Base-by-base conservation (phyloP, 2,329 filamentous ascomycete species). In the Chalara sp. region DNA sequence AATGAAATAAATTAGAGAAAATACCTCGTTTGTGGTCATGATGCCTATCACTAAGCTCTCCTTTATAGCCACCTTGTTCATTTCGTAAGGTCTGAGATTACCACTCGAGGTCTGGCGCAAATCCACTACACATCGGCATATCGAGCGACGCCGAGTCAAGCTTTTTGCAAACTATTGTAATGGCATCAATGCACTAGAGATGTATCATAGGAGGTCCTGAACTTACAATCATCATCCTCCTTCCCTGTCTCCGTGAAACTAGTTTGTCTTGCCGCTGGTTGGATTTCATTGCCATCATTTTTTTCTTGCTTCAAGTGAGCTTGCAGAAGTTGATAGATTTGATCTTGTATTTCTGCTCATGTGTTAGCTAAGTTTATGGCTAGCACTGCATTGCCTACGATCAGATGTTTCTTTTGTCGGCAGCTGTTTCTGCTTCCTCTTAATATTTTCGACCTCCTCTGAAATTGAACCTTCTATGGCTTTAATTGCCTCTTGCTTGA, bases 171-270 rank as follows among this genome's bases (percentile, higher is more conserved):
- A 21, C 21, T 21, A 21, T 21, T 21, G 21, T 21, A 21, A 21
- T 21, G 21, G 3, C 21, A 21, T 21, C 3, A 21, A 21, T 21
- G 21, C 21, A 21, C 21, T 21, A 21, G 21, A 21, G 3, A 2
- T 21, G 21, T 21, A 21, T 21, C 2, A 21, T 2, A 21, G 2
- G 21, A 5, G 48, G 48, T 7, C 48, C 51, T 3, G 7, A 21
- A 44, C 55, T 60, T 57, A 63, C 61, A 59, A n/a, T 60, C 54
- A 51, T 64, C 60, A 32, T 64, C 61, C 5, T 51, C 59, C 33
- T 56, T 57, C 8, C 60, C 58, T 33, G 55, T 53, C 6, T 46
- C 8, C 3, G 53, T 57, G 33, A 62, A 52, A 28, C 45, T 54
- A 43, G 58, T 50, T 7, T 44, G 53, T 31, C 51, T 53, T 6